Conservation (phyloP, 2,329 filamentous ascomycete species). For the Colletotrichum agaves region DNA sequence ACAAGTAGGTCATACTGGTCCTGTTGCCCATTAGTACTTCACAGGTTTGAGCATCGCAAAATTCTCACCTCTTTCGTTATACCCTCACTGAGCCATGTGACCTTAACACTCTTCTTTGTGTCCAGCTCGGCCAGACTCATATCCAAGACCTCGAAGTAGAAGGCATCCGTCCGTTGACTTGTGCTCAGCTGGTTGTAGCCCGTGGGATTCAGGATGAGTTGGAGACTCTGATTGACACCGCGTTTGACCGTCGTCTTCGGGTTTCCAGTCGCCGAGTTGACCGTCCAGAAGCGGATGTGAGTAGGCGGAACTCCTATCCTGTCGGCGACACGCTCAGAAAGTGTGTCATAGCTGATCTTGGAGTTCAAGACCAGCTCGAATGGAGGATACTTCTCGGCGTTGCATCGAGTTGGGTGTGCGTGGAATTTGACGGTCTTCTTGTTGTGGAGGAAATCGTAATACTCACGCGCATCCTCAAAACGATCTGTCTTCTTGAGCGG, state of each 20-base stretch:
- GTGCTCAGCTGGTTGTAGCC: slow-evolving; percentile 77
- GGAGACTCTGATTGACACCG: slow-evolving; percentile 74
- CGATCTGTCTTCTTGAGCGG: slow-evolving; percentile 58
- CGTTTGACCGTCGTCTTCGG: slow-evolving; percentile 84
- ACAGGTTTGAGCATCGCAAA: neutral
- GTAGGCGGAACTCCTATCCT: slow-evolving; percentile 81
- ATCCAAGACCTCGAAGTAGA: slow-evolving; percentile 94
- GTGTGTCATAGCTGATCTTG: slow-evolving; percentile 89
- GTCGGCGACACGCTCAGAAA: slow-evolving; percentile 85
- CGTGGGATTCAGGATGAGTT: slow-evolving; percentile 80
- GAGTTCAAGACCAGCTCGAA: slow-evolving; percentile 85
- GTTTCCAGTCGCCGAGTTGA: slow-evolving; percentile 80
- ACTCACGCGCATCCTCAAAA: slow-evolving; percentile 80
- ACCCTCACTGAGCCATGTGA: slow-evolving; percentile 89
- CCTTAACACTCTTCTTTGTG: slow-evolving; percentile 86
- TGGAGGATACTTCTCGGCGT: slow-evolving; percentile 66
- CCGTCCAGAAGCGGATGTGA: slow-evolving; percentile 90
- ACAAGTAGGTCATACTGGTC: slow-evolving; percentile 86
- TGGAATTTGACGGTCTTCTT: slow-evolving; percentile 83
- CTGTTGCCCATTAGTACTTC: slow-evolving; percentile 50
- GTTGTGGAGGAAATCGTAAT: slow-evolving; percentile 93
- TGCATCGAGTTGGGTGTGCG: slow-evolving; percentile 70
- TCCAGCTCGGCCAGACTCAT: slow-evolving; percentile 94
- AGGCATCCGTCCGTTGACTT: slow-evolving; percentile 77
- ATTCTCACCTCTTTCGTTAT: slow-evolving; percentile 84